These are phyloP conservation scores for Pleurotus ostreatus DNA, from an alignment of 768 basidiomycete species.

Conservation along the genomic window DNA sequence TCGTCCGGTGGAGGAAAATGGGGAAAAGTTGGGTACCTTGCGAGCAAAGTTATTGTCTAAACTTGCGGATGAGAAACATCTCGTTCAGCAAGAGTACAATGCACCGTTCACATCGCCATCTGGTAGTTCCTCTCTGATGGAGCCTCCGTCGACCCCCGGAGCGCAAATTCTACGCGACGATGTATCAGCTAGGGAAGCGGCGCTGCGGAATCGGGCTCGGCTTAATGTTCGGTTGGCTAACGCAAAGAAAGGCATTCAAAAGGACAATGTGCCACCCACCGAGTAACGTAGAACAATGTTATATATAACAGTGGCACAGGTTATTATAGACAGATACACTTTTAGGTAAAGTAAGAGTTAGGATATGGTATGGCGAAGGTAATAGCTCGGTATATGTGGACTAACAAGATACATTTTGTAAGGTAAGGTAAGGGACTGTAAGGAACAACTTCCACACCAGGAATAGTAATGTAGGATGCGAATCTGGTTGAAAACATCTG, in stretches of 20 bases:
- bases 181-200: constrained; percentile 31
- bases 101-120: constrained; percentile 1
- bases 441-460: neutral
- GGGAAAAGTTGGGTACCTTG: constrained; percentile 13
- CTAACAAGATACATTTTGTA: constrained; percentile 7
- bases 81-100: constrained; percentile 5
- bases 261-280: neutral
- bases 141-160: constrained; percentile 1
- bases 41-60: constrained; percentile 37
- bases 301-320: too few relatives aligned
- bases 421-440: neutral
- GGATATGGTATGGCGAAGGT: constrained; percentile 3
- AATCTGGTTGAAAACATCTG: constrained; percentile 1
- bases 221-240: constrained; percentile 44
- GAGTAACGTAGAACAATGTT: neutral
- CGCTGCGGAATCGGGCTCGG: constrained; percentile 43
- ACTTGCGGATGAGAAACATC: constrained; percentile 40
- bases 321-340: constrained; percentile 1
- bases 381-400: neutral
- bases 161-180: constrained; percentile 11
- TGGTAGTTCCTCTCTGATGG: constrained; percentile 16
- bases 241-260: constrained; percentile 25
- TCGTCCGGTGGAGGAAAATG: neutral
- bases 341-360: neutral
- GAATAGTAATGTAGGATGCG: constrained; percentile 2